phyloP scores from a whole-genome alignment of 2,329 filamentous ascomycete species.

The Fusarium guadeloupense region DNA sequence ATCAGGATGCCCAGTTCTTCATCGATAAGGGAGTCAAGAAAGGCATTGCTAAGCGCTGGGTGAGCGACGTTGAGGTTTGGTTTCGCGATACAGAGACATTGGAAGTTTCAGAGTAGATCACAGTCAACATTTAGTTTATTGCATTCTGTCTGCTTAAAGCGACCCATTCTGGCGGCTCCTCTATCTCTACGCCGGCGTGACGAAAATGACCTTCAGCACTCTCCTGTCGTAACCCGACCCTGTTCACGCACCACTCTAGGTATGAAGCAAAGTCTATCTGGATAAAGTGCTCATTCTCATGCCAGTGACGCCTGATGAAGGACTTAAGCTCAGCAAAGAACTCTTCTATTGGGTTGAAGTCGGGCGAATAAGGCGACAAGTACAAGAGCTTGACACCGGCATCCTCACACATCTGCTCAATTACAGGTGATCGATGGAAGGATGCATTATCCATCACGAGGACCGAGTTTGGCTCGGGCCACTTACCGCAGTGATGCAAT shows the following conservation, averaged over 20 bases:
- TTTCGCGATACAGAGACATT: slow-evolving; percentile 1
- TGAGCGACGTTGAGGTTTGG: slow-evolving; percentile 6
- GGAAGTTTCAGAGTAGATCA: background rate
- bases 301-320: slow-evolving; percentile 31
- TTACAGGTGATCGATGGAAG: slow-evolving; percentile 41
- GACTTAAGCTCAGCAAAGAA: slow-evolving; percentile 35
- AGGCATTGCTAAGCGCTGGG: slow-evolving; percentile 11
- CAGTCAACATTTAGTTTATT: no score
- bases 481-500: slow-evolving; percentile 44
- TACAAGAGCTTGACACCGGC: slow-evolving; percentile 29
- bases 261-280: slow-evolving; percentile 28
- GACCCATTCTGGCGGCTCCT: background rate
- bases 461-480: slow-evolving; percentile 40
- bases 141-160: background rate
- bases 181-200: slow-evolving; percentile 7
- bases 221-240: slow-evolving; percentile 17
- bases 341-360: slow-evolving; percentile 40
- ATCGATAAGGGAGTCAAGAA: slow-evolving; percentile 3
- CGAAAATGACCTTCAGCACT: slow-evolving; percentile 21
- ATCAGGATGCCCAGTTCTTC: slow-evolving; percentile 5
- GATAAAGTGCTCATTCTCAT: slow-evolving; percentile 25
- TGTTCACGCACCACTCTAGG: slow-evolving; percentile 32
- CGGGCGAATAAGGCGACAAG: slow-evolving; percentile 32
- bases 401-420: slow-evolving; percentile 40
- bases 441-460: slow-evolving; percentile 50